These are phyloP conservation scores for Ophiostoma himal-ulmi DNA, from an alignment of 2,329 filamentous ascomycete species.

Conservation along the genomic window DNA sequence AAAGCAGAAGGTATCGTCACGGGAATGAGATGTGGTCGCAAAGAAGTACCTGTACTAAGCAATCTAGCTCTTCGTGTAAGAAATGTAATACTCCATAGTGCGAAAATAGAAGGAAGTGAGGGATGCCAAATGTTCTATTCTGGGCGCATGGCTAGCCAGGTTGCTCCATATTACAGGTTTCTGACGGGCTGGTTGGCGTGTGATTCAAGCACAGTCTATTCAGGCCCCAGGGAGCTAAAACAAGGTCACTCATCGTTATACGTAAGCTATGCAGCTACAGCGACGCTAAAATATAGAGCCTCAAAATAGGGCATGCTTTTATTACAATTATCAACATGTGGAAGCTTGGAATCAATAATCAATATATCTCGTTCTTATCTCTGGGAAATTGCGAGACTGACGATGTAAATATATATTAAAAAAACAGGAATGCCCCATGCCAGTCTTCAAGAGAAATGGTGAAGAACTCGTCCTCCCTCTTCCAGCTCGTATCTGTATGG, in stretches of 20 bases:
- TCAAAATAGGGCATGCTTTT: not conserved
- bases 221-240: slow-evolving; percentile 5
- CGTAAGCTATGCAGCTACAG: not conserved
- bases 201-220: not conserved
- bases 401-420: not conserved
- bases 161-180: not conserved
- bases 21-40: not conserved
- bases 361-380: not conserved
- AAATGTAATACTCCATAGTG: not conserved
- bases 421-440: not conserved
- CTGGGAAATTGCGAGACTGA: not conserved
- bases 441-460: not conserved
- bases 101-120: slow-evolving; percentile 2
- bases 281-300: not conserved
- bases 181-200: not conserved
- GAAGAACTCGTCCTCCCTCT: not conserved
- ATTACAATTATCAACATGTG: not conserved
- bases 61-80: not conserved
- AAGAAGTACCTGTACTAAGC: not conserved
- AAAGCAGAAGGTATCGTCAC: not conserved
- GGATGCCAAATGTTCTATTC: not conserved
- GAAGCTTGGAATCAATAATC: not conserved
- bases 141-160: not conserved
- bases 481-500: not conserved
- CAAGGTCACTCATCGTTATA: not conserved